Evolutionary conservation across 805 yeast species (phyloP).

Genomic region (Ogataea glucozyma): DNA sequence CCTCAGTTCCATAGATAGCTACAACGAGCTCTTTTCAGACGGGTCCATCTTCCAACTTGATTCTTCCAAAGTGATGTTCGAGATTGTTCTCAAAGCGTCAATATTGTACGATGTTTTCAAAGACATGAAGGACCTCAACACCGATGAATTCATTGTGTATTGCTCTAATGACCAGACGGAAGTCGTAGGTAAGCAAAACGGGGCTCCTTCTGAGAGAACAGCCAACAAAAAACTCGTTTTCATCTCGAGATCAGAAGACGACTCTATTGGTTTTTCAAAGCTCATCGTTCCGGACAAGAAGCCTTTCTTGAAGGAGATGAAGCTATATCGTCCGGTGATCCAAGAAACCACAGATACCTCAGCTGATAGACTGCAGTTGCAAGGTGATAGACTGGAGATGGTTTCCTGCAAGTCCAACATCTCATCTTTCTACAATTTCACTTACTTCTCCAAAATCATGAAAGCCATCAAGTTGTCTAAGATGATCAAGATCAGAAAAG

Average conservation of each 20-base stretch:
- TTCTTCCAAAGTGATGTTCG: conserved; percentile 45
- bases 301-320: conserved; percentile 61
- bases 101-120: conserved; percentile 53
- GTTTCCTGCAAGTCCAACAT: conserved; percentile 32
- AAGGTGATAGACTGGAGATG: conserved; percentile 15
- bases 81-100: conserved; percentile 53
- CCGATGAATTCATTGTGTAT: conserved; percentile 51
- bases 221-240: conserved; percentile 47
- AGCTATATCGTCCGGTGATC: conserved; percentile 34
- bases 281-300: conserved; percentile 64
- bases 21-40: conserved; percentile 34
- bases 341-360: conserved; percentile 3
- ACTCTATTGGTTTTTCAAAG: conserved; percentile 66
- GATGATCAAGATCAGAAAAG: conserved; percentile 56
- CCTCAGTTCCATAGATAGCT: conserved; percentile 1
- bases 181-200: conserved; percentile 2
- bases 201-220: conserved; percentile 3
- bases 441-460: conserved; percentile 46
- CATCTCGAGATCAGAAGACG: conserved; percentile 59
- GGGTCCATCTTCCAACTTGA: conserved; percentile 35
- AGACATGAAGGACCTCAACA: conserved; percentile 56
- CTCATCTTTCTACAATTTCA: conserved; percentile 52
- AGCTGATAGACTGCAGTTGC: not conserved
- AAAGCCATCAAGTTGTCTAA: conserved; percentile 52
- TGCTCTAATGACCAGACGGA: conserved; percentile 34